phyloP scores from a whole-genome alignment of 2,329 filamentous ascomycete genomes.

The Aureobasidium sp. region DNA sequence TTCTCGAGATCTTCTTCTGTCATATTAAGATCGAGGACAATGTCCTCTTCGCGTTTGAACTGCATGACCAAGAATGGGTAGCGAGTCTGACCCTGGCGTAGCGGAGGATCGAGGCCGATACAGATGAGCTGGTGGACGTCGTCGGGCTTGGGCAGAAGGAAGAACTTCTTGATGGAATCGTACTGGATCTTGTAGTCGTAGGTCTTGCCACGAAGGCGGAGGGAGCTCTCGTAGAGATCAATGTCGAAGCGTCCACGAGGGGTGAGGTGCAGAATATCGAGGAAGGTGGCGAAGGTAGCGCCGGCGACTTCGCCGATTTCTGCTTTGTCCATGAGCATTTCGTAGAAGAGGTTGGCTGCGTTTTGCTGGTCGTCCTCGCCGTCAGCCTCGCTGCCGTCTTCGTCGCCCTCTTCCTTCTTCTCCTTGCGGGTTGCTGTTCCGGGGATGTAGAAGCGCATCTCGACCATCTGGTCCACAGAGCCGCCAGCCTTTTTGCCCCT shows the following conservation, averaged over 20 bases:
- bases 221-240: constrained; percentile 98
- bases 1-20: constrained; percentile 78
- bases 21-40: constrained; percentile 93
- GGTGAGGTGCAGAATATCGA: constrained; percentile 93
- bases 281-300: constrained; percentile 94
- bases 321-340: constrained; percentile 95
- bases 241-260: constrained; percentile 99
- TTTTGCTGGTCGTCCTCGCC: constrained; percentile 72
- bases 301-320: constrained; percentile 99
- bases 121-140: constrained; percentile 93
- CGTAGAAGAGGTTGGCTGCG: constrained; percentile 94
- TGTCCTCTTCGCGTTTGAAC: constrained; percentile 95
- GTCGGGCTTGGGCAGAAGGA: constrained; percentile 97
- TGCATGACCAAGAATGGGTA: constrained; percentile 99
- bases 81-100: constrained; percentile 93
- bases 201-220: constrained; percentile 94
- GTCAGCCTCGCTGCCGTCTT: constrained; percentile 55
- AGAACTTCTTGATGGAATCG: constrained; percentile 96
- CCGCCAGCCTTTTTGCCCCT: constrained; percentile 86
- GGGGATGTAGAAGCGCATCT: constrained; percentile 98
- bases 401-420: constrained; percentile 67
- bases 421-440: constrained; percentile 70
- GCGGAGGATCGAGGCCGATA: constrained; percentile 85
- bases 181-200: constrained; percentile 99
- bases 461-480: constrained; percentile 85